Conservation (phyloP, 805 yeast genomes). For the Yarrowia hollandica region DNA sequence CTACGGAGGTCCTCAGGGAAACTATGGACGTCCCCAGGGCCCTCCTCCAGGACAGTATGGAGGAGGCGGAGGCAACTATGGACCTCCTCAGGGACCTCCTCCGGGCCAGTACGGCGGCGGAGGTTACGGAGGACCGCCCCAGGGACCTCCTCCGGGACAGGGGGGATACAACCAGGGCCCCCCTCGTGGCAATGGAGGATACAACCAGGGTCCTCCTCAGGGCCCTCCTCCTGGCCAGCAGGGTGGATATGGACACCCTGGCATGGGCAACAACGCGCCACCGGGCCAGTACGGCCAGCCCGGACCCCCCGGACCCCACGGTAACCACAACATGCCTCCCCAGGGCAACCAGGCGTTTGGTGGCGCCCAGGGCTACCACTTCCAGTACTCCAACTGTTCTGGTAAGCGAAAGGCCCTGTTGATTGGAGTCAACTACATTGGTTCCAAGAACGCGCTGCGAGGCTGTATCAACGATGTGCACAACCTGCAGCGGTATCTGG, state of each 20-base stretch:
- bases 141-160: neutral
- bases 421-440: conserved; percentile 77
- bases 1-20: neutral
- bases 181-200: neutral
- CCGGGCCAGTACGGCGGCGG: conserved; percentile 17
- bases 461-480: conserved; percentile 80
- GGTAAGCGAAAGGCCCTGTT: conserved; percentile 74
- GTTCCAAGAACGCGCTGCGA: conserved; percentile 57
- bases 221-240: no score
- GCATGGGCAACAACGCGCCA: neutral
- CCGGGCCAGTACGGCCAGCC: conserved; percentile 6
- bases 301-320: conserved; percentile 3
- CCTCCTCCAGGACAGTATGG: conserved; percentile 26
- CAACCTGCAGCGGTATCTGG: conserved; percentile 47
- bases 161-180: neutral
- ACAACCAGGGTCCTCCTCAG: neutral
- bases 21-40: neutral
- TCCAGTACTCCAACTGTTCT: conserved; percentile 28
- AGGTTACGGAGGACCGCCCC: conserved; percentile 1
- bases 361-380: neutral
- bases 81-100: conserved; percentile 19
- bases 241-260: neutral
- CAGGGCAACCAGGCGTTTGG: conserved; percentile 22
- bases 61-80: neutral
- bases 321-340: conserved; percentile 8